These are phyloP conservation scores for Ilex paraguariensis DNA, from an alignment of 305 asterid species.

Conservation along the genomic window DNA sequence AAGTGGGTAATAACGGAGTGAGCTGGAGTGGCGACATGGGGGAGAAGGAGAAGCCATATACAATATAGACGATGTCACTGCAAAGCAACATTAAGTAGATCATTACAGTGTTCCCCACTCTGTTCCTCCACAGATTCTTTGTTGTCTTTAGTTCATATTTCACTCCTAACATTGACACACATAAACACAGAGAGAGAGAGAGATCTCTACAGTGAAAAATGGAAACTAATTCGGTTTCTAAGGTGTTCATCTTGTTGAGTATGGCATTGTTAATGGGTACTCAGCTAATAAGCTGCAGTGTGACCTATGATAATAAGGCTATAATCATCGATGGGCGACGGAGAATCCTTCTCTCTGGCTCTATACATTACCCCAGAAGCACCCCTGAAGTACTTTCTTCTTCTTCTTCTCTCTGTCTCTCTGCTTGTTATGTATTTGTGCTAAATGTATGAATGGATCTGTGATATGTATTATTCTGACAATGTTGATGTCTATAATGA, in stretches of 20 bases:
- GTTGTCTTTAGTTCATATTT: no score
- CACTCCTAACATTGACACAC: no score
- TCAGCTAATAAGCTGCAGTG: slow-evolving; percentile 31
- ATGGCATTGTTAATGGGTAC: slow-evolving; percentile 31
- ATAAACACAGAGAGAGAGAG: background rate
- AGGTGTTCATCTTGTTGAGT: slow-evolving; percentile 19
- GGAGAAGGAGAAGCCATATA: no score
- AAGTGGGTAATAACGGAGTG: no score
- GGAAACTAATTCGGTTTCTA: slow-evolving; percentile 47
- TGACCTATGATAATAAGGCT: slow-evolving; percentile 50
- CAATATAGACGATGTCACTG: no score
- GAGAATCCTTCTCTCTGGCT: slow-evolving; percentile 63
- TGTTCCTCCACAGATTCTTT: no score
- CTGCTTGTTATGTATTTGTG: background rate
- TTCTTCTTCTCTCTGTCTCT: background rate
- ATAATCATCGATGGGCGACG: slow-evolving; percentile 51
- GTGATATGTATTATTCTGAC: background rate
- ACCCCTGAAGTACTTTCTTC: slow-evolving; percentile 49
- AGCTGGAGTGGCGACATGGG: no score
- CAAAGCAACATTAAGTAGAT: no score
- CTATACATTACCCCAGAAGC: slow-evolving; percentile 74
- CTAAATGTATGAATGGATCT: background rate
- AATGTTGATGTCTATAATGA: slow-evolving; percentile 2
- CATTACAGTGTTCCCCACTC: no score
- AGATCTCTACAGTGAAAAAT: slow-evolving; percentile 8